Base-by-base conservation (phyloP, 495 filamentous ascomycete genomes). In the Cenococcum geophilum region DNA sequence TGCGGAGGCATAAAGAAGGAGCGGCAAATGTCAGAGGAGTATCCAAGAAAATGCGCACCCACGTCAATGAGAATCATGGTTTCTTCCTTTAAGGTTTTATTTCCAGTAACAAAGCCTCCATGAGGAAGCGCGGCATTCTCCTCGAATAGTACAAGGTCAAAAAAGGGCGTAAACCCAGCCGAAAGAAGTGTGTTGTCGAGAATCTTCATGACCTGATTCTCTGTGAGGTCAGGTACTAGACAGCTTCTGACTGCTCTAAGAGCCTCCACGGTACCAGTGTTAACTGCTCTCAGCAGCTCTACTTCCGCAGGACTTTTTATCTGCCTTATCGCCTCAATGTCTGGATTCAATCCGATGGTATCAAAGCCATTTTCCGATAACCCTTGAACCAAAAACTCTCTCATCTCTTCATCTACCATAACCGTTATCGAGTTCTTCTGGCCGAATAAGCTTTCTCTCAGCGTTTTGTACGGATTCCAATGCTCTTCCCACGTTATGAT, bases 341-440 rank as follows among this genome's bases (percentile, higher is more conserved):
- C 73, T 3, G 73, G 75, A 47, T 66, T 67, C 5, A 82, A 61
- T 5, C 79, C 80, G 4, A 75, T 57, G 25, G 78, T 73, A 9
- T 80, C 71, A 51, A 83, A 82, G 3, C 80, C 79, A 18, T 66
- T 73, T 0, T 67, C 51, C n/a, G 60, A 68, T 2, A 83, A 70
- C 1, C 80, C 80, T 14, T 80, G 72, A 25, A 75, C 71, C 22
- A 83, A 81, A 61, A 80, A 83, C 64, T 83, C 80, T 1, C 80
- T 74, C 72, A 82, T 78, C 62, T 83, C 80, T 57, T 83, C 81
- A 57, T 83, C 80, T 5, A 82, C 75, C 76, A 83, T 80, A 32
- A 82, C 57, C 32, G 66, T 78, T 21, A 76, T 75, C 51, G 58
- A 47, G 16, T 61, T 47, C 35, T 27, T 37, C 43, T 60, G 36